Evolutionary conservation across 2,329 filamentous ascomycete genomes (phyloP), one percentile per base, ranked within the genome.

Genomic region (Aspergillus fijiensis): DNA sequence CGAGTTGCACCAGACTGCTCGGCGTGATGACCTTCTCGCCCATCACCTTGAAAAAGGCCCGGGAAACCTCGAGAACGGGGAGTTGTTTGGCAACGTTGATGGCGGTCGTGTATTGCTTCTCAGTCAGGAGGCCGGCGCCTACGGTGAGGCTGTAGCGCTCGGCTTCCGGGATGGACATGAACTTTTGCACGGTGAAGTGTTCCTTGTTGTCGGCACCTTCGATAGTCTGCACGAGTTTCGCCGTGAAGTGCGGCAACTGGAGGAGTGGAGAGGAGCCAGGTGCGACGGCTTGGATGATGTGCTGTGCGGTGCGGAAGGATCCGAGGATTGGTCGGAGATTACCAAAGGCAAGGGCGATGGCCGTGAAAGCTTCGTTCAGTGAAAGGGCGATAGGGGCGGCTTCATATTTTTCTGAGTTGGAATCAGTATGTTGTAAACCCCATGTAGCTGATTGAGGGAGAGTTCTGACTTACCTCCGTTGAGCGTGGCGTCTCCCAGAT

Each of bases 21-120:
- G 95, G 93, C 33, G 94, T 96, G 71, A 99, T 91, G 75, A 89
- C 90, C 66, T 90, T 91, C 79, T 99, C 96, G 72, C 95, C 95
- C 55, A 92, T 89, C 50, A 99, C 96, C 82, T 99, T 99, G 87
- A 99, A 99, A 79, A 96, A 99, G 7, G 92, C 91, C 79, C 92
- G 96, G 71, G 92, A 91, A 11, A 99, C 87, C 60, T 90, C 85
- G 58, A 99, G 83, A 64, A 87, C 85, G 1, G 95, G 95, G 29
- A 99, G 83, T 77, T 97, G 91, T 68, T 87, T 87, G 29, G 92
- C 93, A 31, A 97, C 89, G 51, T 79, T 78, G 61, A 96, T 82
- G 42, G 89, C 90, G 48, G 88, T 84, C 64, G 86, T 81, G 77
- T 96, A 96, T 75, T 97, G 87, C 61, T 85, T 77, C 66, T 92